Evolutionary conservation across 495 filamentous ascomycete species (phyloP).

Genomic region (Trichocladium uniseriatum): DNA sequence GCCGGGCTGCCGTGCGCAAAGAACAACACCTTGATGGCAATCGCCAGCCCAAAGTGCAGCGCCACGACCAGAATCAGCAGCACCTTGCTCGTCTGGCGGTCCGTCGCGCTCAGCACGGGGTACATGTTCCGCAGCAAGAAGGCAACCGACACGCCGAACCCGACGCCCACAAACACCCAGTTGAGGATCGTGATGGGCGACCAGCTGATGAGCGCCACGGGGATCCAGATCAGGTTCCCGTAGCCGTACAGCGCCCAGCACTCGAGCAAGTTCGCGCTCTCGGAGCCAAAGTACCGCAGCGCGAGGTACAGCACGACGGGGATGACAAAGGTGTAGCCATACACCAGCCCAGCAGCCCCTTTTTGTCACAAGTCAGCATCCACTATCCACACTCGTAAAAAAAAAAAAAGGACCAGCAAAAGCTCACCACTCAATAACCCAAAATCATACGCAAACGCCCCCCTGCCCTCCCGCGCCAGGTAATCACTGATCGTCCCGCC

Average conservation of each 20-base stretch:
- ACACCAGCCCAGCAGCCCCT: constrained; percentile 81
- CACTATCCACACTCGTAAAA: neutral
- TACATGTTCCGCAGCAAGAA: constrained; percentile 91
- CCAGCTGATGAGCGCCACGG: constrained; percentile 84
- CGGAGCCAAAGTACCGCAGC: constrained; percentile 86
- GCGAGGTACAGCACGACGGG: constrained; percentile 80
- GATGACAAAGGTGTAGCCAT: constrained; percentile 82
- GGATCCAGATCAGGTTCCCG: constrained; percentile 91
- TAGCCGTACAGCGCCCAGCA: constrained; percentile 94
- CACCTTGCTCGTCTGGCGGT: constrained; percentile 81
- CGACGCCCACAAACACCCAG: constrained; percentile 84
- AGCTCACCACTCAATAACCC: constrained; percentile 58
- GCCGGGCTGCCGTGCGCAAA: constrained; percentile 75
- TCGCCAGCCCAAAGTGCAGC: constrained; percentile 76
- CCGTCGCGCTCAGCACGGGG: constrained; percentile 85
- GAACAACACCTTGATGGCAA: constrained; percentile 93
- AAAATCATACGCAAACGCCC: constrained; percentile 71
- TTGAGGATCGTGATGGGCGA: constrained; percentile 76
- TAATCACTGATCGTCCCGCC: constrained; percentile 92
- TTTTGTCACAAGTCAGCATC: constrained; percentile 9
- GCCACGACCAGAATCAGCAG: constrained; percentile 74
- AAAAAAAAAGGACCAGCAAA: neutral
- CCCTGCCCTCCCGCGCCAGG: constrained; percentile 42
- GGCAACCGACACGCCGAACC: constrained; percentile 74
- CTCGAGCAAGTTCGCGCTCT: constrained; percentile 82